Evolutionary conservation across 2,329 filamentous ascomycete genomes (phyloP).

Genomic region (Colletotrichum brevisporum): DNA sequence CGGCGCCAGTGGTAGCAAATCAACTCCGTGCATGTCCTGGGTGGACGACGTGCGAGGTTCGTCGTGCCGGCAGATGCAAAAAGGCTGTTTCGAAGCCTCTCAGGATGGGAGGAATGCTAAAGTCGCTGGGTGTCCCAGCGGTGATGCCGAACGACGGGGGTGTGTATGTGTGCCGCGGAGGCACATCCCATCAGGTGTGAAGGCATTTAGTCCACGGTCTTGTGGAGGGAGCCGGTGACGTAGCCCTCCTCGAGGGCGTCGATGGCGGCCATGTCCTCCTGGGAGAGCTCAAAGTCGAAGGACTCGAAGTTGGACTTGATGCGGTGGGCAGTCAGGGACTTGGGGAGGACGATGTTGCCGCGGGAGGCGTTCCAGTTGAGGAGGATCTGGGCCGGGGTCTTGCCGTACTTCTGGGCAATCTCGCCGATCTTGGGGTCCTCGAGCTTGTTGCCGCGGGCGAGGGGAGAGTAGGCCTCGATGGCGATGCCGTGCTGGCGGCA

Average conservation of each 20-base stretch:
- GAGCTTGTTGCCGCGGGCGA: constrained; percentile 66
- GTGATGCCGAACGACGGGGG: constrained; percentile 19
- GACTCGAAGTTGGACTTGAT: constrained; percentile 76
- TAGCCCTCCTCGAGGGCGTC: constrained; percentile 48
- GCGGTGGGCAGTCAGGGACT: constrained; percentile 71
- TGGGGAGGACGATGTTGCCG: constrained; percentile 74
- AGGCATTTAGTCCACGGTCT: constrained; percentile 52
- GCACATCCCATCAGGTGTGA: constrained; percentile 8
- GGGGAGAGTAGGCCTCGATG: constrained; percentile 46
- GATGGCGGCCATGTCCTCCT: constrained; percentile 61
- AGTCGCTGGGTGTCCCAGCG: constrained; percentile 16
- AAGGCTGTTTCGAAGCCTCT: constrained; percentile 33
- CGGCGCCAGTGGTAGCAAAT: constrained; percentile 25
- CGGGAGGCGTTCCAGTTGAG: constrained; percentile 71
- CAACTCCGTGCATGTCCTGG: constrained; percentile 39
- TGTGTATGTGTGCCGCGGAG: not conserved
- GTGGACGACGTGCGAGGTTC: constrained; percentile 36
- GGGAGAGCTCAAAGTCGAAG: constrained; percentile 71
- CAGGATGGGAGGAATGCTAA: constrained; percentile 37
- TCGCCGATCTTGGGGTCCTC: constrained; percentile 68
- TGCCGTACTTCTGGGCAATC: constrained; percentile 68
- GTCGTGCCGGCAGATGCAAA: constrained; percentile 24
- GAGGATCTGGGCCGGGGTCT: constrained; percentile 70
- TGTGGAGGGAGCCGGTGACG: constrained; percentile 54
- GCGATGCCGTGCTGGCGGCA: constrained; percentile 83